Conservation (phyloP, 768 basidiomycete genomes). For the Calocybe gangraenosa region DNA sequence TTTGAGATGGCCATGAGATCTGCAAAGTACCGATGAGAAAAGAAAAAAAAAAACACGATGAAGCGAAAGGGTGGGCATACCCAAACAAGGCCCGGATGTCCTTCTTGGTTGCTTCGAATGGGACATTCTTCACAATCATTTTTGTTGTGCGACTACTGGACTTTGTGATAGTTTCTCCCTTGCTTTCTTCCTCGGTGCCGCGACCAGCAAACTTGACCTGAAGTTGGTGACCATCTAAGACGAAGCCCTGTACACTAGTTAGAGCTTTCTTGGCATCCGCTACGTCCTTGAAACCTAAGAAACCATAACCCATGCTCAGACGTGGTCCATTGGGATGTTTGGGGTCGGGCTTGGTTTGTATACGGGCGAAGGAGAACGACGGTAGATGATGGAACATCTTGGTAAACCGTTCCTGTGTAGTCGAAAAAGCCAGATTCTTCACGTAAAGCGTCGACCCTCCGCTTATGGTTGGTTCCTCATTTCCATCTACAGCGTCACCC, state of each 20-base stretch:
- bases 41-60: conserved; percentile 1
- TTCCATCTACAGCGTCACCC: conserved; percentile 22
- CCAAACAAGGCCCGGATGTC: conserved; percentile 88
- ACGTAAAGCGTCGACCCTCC: conserved; percentile 85
- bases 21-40: conserved; percentile 23
- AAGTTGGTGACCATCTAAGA: conserved; percentile 83
- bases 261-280: conserved; percentile 74
- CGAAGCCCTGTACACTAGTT: conserved; percentile 74
- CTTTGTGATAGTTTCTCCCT: conserved; percentile 29
- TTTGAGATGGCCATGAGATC: conserved; percentile 89
- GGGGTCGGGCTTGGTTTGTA: conserved; percentile 89
- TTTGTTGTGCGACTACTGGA: conserved; percentile 75
- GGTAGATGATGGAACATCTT: conserved; percentile 72
- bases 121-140: conserved; percentile 97
- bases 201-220: conserved; percentile 85
- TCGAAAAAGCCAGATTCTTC: conserved; percentile 95
- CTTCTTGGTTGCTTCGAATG: conserved; percentile 94
- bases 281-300: conserved; percentile 80
- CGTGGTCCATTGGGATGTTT: conserved; percentile 55
- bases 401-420: conserved; percentile 68
- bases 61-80: conserved; percentile 42
- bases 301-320: conserved; percentile 95
- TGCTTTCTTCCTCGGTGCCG: conserved; percentile 50
- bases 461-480: conserved; percentile 40
- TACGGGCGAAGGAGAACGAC: conserved; percentile 79